These are phyloP conservation scores for Puccinia horiana DNA, from an alignment of 1,284 basidiomycete genomes.

Conservation along the genomic window DNA sequence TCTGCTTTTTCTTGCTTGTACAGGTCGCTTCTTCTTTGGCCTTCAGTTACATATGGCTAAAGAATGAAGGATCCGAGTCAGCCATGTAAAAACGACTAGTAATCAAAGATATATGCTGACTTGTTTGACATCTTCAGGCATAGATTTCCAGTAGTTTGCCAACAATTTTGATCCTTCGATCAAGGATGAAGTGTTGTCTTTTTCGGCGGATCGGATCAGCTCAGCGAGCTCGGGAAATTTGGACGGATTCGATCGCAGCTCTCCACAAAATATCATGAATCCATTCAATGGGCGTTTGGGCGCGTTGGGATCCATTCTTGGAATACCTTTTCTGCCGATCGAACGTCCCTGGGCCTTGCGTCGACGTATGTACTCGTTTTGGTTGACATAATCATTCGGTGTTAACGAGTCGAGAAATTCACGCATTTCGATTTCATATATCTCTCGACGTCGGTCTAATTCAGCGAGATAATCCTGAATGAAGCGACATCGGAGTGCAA, in stretches of 20 bases:
- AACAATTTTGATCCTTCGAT: constrained; percentile 34
- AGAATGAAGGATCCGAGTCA: not conserved
- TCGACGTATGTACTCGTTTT: constrained; percentile 42
- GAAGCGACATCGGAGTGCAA: not conserved
- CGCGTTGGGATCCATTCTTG: constrained; percentile 43
- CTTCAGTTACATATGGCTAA: constrained; percentile 23
- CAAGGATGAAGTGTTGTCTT: constrained; percentile 8
- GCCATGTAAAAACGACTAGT: not conserved
- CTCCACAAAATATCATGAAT: constrained; percentile 44
- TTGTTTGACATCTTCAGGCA: constrained; percentile 37
- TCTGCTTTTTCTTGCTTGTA: constrained; percentile 44
- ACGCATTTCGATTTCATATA: constrained; percentile 39
- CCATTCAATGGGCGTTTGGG: constrained; percentile 45
- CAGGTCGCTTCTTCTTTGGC: constrained; percentile 25
- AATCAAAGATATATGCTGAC: not conserved
- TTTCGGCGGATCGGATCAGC: constrained; percentile 2
- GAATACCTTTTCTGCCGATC: constrained; percentile 21
- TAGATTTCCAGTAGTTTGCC: constrained; percentile 38
- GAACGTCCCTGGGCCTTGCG: constrained; percentile 33
- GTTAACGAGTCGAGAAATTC: constrained; percentile 46
- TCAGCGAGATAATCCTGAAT: constrained; percentile 21
- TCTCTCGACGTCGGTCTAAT: constrained; percentile 31
- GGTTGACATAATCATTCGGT: constrained; percentile 42
- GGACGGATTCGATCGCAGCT: constrained; percentile 31
- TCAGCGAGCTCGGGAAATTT: constrained; percentile 29